Evolutionary conservation across 495 filamentous ascomycete genomes (phyloP).

Genomic region (Jackrogersella multiformis): DNA sequence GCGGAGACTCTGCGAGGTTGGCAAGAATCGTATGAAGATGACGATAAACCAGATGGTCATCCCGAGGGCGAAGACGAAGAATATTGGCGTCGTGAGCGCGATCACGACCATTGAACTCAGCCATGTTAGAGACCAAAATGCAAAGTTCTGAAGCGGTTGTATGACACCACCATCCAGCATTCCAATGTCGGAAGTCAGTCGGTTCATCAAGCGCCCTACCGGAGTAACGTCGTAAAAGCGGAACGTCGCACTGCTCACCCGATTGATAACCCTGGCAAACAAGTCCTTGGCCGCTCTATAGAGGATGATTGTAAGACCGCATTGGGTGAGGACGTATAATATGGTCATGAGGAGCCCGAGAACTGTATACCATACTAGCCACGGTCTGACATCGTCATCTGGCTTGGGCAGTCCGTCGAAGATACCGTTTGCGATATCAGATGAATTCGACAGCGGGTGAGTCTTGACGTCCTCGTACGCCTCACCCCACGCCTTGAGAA

Average conservation of each 20-base stretch:
- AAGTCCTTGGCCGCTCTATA: slow-evolving; percentile 78
- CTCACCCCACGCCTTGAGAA: slow-evolving; percentile 86
- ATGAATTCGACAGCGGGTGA: neutral
- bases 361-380: slow-evolving; percentile 72
- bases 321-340: slow-evolving; percentile 61
- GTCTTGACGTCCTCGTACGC: slow-evolving; percentile 58
- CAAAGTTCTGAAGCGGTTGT: slow-evolving; percentile 70
- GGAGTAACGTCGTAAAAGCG: slow-evolving; percentile 89
- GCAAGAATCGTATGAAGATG: slow-evolving; percentile 78
- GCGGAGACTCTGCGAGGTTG: slow-evolving; percentile 81
- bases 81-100: slow-evolving; percentile 74
- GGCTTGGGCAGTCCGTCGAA: slow-evolving; percentile 72
- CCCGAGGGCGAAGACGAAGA: slow-evolving; percentile 72
- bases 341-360: slow-evolving; percentile 68
- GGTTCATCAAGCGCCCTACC: slow-evolving; percentile 85
- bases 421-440: slow-evolving; percentile 31
- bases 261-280: slow-evolving; percentile 72
- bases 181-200: slow-evolving; percentile 84
- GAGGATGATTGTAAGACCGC: slow-evolving; percentile 72
- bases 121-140: slow-evolving; percentile 73
- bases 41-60: slow-evolving; percentile 70
- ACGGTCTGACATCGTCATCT: slow-evolving; percentile 72
- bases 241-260: slow-evolving; percentile 80
- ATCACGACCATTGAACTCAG: slow-evolving; percentile 76
- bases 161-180: slow-evolving; percentile 83